These are phyloP conservation scores for Blastomyces emzantsi DNA, from an alignment of 2,329 filamentous ascomycete genomes.

Conservation along the genomic window DNA sequence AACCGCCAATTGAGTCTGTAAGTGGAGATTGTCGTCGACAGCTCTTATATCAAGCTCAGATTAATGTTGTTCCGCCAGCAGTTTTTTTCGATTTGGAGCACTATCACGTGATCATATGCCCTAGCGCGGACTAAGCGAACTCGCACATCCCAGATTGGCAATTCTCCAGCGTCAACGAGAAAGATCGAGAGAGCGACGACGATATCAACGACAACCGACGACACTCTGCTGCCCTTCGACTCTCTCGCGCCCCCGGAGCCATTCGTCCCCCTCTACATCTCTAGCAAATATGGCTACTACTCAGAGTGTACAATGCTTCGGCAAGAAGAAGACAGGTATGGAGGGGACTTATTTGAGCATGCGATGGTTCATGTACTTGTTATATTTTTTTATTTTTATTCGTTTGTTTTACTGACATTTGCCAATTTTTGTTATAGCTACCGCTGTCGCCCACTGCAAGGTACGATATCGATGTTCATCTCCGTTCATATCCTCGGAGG, in stretches of 20 bases:
- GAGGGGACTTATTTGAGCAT: conserved; percentile 7
- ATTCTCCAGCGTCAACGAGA: conserved; percentile 13
- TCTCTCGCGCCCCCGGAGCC: conserved; percentile 20
- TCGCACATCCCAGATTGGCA: conserved; percentile 28
- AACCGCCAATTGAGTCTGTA: not conserved
- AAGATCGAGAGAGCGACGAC: conserved; percentile 22
- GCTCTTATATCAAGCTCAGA: not conserved
- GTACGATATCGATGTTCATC: conserved; percentile 40
- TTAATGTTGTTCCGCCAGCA: not conserved
- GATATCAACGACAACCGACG: conserved; percentile 26
- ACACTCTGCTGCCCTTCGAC: conserved; percentile 25
- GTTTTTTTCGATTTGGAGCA: no score
- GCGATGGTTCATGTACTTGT: not conserved
- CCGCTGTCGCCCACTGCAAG: conserved; percentile 88
- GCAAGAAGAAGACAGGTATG: conserved; percentile 81
- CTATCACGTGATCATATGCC: conserved; percentile 25
- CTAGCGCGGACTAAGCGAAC: conserved; percentile 35
- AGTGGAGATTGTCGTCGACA: not conserved
- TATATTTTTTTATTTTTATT: not conserved
- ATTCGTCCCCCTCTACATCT: conserved; percentile 20
- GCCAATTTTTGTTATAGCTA: conserved; percentile 46
- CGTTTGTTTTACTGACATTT: conserved; percentile 17
- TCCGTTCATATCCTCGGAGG: not conserved
- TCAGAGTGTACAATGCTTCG: conserved; percentile 94
- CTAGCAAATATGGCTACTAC: conserved; percentile 68